Percentiles rank a stretch among this genome's conserved stretches.
Evolutionary conservation across 2,329 filamentous ascomycete species (phyloP).

Genomic region (Pseudomassariella vexata): DNA sequence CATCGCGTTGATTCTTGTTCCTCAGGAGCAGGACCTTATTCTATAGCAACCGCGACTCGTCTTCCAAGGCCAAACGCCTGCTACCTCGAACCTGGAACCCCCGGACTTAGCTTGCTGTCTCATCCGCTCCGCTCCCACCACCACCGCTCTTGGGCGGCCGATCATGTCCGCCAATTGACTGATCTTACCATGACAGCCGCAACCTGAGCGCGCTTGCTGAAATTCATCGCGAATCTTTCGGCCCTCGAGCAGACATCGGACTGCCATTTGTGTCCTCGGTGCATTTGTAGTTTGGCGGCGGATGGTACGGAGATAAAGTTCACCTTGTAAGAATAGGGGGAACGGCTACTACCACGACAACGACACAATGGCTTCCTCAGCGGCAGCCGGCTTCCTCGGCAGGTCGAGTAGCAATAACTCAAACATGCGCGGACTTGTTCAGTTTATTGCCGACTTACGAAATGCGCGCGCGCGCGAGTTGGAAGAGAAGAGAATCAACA

Average conservation of each 20-base stretch:
- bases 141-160: too few species aligned
- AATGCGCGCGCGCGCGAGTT: slow-evolving; percentile 93
- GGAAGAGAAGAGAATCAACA: slow-evolving; percentile 99
- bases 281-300: slow-evolving; percentile 10
- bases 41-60: too few species aligned
- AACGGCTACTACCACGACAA: slow-evolving; percentile 3
- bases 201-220: slow-evolving; percentile 19
- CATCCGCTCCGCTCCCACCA: too few species aligned
- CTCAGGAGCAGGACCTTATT: too few species aligned
- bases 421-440: slow-evolving; percentile 80
- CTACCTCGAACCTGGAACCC: too few species aligned
- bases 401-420: slow-evolving; percentile 60
- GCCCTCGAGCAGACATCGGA: too few species aligned
- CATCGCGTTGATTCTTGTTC: too few species aligned
- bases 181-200: slow-evolving; percentile 24
- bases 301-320: slow-evolving; percentile 15
- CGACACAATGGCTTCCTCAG: slow-evolving; percentile 48
- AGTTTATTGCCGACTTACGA: slow-evolving; percentile 94
- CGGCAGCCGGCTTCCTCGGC: slow-evolving; percentile 54
- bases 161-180: slow-evolving; percentile 26
- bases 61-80: too few species aligned
- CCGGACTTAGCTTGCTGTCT: too few species aligned
- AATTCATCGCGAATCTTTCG: too few species aligned
- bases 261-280: too few species aligned
- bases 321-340: slow-evolving; percentile 6